A percentile compares a stretch with the other conserved stretches of the same genome.
Conservation (phyloP, 2,329 filamentous ascomycete genomes). For the Neonectria magnoliae region DNA sequence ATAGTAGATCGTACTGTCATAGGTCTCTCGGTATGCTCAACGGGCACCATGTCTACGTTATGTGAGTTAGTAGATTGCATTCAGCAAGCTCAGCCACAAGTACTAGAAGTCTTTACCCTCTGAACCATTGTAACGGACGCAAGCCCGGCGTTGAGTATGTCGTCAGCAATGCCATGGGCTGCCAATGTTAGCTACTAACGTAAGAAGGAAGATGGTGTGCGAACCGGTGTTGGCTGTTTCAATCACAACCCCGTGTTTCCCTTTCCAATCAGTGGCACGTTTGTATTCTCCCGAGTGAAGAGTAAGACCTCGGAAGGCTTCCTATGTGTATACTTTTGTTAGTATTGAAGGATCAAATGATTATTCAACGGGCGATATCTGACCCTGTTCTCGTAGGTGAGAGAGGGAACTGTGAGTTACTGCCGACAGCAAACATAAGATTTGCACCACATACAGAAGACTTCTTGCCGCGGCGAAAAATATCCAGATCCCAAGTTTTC, state of each 20-base stretch:
- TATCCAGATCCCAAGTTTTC: background rate
- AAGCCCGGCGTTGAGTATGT: background rate
- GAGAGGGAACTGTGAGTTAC: background rate
- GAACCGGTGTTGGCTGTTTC: background rate
- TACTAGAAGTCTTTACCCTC: background rate
- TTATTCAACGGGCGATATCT: background rate
- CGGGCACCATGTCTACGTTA: background rate
- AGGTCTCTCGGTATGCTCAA: background rate
- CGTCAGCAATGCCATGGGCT: background rate
- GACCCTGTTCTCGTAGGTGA: background rate
- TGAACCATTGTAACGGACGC: background rate
- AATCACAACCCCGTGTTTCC: background rate
- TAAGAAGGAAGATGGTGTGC: background rate
- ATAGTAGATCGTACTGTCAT: background rate
- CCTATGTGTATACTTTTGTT: background rate
- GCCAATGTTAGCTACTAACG: background rate
- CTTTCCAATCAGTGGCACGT: background rate
- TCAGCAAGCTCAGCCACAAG: background rate
- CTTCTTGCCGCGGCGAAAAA: background rate
- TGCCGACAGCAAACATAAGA: background rate
- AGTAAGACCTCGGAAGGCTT: background rate
- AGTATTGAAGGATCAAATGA: no score
- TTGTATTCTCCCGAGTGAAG: background rate
- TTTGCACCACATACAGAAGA: background rate
- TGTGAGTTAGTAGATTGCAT: background rate